Evolutionary conservation across 1,284 basidiomycete genomes (phyloP).

Genomic region (Ustanciosporium gigantosporum): DNA sequence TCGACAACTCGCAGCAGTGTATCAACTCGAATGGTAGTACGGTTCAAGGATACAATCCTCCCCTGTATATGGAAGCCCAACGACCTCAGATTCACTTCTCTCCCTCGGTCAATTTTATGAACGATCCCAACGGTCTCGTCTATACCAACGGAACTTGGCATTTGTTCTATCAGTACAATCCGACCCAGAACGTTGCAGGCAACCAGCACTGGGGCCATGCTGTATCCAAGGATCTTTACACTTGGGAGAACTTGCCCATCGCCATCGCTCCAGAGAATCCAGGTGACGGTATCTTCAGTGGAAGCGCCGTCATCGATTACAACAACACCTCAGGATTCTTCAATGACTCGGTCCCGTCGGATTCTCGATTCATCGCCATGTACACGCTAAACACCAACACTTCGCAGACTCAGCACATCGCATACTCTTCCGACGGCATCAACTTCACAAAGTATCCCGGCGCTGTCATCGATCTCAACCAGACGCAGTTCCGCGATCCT

Average conservation of each 20-base stretch:
- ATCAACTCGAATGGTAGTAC: slow-evolving; percentile 29
- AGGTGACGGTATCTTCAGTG: slow-evolving; percentile 59
- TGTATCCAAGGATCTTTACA: slow-evolving; percentile 62
- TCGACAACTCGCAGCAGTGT: slow-evolving; percentile 18
- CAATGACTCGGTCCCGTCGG: slow-evolving; percentile 55
- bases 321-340: slow-evolving; percentile 64
- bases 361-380: slow-evolving; percentile 62
- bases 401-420: slow-evolving; percentile 61
- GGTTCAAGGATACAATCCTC: slow-evolving; percentile 10
- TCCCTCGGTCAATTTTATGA: slow-evolving; percentile 62
- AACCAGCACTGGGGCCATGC: slow-evolving; percentile 65
- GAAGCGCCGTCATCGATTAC: slow-evolving; percentile 62
- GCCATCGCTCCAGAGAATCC: slow-evolving; percentile 55
- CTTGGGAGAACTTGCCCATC: slow-evolving; percentile 63
- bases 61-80: slow-evolving; percentile 32
- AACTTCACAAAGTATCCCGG: slow-evolving; percentile 61
- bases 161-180: slow-evolving; percentile 64
- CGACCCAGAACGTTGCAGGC: slow-evolving; percentile 60
- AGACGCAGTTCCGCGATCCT: slow-evolving; percentile 63
- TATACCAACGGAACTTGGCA: slow-evolving; percentile 62
- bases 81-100: slow-evolving; percentile 51
- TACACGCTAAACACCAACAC: slow-evolving; percentile 62
- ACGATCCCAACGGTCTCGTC: slow-evolving; percentile 64
- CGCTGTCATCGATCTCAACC: slow-evolving; percentile 55
- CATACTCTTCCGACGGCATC: slow-evolving; percentile 63